Evolutionary conservation across 345 rosid genomes (phyloP).

Genomic region (Kandelia obovata): DNA sequence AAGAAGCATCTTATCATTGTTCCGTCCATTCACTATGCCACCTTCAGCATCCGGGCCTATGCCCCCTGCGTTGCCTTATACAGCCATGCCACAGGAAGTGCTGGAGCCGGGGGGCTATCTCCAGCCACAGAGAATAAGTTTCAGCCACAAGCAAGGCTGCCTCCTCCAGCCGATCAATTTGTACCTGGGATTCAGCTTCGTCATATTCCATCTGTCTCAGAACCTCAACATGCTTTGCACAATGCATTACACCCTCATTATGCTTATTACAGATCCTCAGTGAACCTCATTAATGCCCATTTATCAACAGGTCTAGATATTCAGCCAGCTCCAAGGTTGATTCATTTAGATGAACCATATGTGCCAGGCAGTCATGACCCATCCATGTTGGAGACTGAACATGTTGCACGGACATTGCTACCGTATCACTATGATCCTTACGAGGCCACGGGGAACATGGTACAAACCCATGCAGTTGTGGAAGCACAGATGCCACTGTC

Average conservation of each 20-base stretch:
- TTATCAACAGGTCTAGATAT: neutral
- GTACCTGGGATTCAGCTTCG: slow-evolving; percentile 3
- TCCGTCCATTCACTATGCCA: slow-evolving; percentile 36
- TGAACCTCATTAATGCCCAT: slow-evolving; percentile 7
- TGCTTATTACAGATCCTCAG: slow-evolving; percentile 11
- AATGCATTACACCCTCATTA: slow-evolving; percentile 2
- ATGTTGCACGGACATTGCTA: slow-evolving; percentile 11
- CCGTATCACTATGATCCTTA: slow-evolving; percentile 24
- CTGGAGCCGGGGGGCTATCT: neutral
- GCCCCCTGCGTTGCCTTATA: slow-evolving; percentile 23
- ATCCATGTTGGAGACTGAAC: slow-evolving; percentile 8
- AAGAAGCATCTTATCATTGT: slow-evolving; percentile 33
- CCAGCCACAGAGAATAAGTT: slow-evolving; percentile 25
- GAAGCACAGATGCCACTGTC: slow-evolving; percentile 17
- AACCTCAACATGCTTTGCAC: slow-evolving; percentile 10
- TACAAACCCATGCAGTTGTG: slow-evolving; percentile 22
- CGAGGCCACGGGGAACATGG: slow-evolving; percentile 12
- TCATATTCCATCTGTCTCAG: slow-evolving; percentile 8
- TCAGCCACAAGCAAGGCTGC: slow-evolving; percentile 15
- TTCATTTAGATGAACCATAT: slow-evolving; percentile 4
- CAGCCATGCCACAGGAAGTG: slow-evolving; percentile 9
- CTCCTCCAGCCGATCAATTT: slow-evolving; percentile 10
- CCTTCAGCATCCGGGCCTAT: slow-evolving; percentile 19
- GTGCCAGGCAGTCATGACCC: slow-evolving; percentile 6
- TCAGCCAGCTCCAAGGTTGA: slow-evolving; percentile 2